Evolutionary conservation across 345 rosid genomes (phyloP), one percentile per base, ranked within the genome.

Genomic region (Acer yangbiense): DNA sequence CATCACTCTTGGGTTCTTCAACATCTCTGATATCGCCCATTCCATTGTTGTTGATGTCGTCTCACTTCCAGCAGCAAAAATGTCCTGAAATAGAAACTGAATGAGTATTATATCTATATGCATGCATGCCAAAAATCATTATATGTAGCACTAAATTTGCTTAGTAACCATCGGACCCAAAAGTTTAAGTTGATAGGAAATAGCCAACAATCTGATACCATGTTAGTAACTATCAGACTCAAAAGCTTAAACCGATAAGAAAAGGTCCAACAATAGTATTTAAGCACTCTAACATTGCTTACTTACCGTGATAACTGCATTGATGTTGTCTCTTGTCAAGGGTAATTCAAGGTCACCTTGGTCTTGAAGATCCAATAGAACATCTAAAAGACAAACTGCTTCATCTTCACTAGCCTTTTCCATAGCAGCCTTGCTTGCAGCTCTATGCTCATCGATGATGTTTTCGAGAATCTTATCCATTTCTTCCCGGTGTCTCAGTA

Each of bases 21-120:
- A 23, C n/a, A 81, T 41, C 68, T 82, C 86, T 13, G 79, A 50
- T 79, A 85, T 62, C 6, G 79, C 79, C 82, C 86, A 81, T 21
- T 68, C 80, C 4, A 77, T 58, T 3, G 74, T 50, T 23, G 25
- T 23, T 23, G 25, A 23, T 23, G 25, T 23, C 25, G 25, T 79
- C 35, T 79, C 85, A n/a, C 52, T 68, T 44, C 78, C 85, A 0
- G 41, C 76, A 58, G 29, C 14, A 12, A 73, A 73, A 44, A 60
- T n/a, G 0, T 73, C 76, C 76, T 73, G 67, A n/a, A 58, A 18
- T 21, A 10, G 44, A 41, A 41, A 41, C 44, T 41, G 44, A 41
- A 41, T 41, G 9, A 41, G 44, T 41, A 29, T 3, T 29, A 29
- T 29, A 29, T 29, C 35, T 29, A 29, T 29, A 29, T 29, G 44